These are phyloP conservation scores for Rhodomyrtus psidioides DNA, from an alignment of 441 rosid genomes.

Conservation along the genomic window DNA sequence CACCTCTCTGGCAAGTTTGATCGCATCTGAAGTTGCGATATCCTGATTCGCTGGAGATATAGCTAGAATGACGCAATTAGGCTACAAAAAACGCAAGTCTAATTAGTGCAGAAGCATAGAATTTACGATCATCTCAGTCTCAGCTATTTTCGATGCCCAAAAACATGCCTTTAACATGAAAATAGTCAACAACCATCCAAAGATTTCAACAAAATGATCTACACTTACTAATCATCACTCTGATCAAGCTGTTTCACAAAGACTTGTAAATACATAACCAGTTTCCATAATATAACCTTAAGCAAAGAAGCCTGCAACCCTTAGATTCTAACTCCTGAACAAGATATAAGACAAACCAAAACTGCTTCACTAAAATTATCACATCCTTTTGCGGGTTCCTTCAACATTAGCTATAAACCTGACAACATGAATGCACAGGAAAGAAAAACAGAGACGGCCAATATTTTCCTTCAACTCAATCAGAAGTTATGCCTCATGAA, in stretches of 20 bases:
- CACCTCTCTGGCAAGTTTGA: conserved; percentile 9
- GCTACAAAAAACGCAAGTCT: not conserved
- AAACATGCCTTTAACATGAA: not conserved
- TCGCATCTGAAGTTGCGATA: conserved; percentile 12
- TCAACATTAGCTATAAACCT: not conserved
- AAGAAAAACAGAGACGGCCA: not conserved
- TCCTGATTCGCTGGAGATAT: conserved; percentile 14
- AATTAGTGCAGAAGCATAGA: not conserved
- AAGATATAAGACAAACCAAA: not conserved
- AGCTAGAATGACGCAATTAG: conserved; percentile 4
- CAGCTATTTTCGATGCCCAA: not conserved
- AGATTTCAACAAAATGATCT: not conserved
- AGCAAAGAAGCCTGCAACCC: not conserved
- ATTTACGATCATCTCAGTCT: not conserved
- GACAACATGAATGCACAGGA: not conserved
- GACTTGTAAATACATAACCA: not conserved
- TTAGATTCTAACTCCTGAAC: not conserved
- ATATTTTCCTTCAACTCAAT: not conserved
- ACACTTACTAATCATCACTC: not conserved
- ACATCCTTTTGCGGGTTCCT: not conserved
- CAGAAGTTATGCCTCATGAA: not conserved
- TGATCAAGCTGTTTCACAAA: not conserved
- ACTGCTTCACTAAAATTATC: not conserved
- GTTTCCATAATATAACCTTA: not conserved
- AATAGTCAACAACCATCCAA: not conserved